A percentile compares a stretch with the other conserved stretches of the same genome.
Evolutionary conservation across 805 yeast genomes (phyloP).

Genomic region (Starmerella stellata): DNA sequence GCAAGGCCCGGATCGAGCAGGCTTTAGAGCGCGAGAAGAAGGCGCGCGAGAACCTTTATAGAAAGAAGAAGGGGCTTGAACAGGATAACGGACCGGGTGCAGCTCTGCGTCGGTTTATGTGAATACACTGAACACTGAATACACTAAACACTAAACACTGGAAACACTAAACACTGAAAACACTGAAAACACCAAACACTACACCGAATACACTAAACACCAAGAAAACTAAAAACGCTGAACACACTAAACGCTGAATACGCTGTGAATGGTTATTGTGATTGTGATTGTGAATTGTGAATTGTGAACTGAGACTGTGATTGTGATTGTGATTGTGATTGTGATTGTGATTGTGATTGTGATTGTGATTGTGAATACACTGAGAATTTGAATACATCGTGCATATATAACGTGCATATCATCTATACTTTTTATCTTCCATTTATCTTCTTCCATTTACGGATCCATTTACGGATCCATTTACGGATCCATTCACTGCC

Average conservation of each 20-base stretch:
- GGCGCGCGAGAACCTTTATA: constrained; percentile 13
- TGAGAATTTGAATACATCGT: no score
- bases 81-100: constrained; percentile 16
- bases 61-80: constrained; percentile 12
- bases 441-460: no score
- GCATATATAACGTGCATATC: no score
- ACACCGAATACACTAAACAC: neutral
- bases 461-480: no score
- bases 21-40: constrained; percentile 55
- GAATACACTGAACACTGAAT: neutral
- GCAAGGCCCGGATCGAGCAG: constrained; percentile 57
- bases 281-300: no score
- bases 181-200: neutral
- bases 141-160: no score
- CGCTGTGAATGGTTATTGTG: no score
- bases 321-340: constrained; percentile 24
- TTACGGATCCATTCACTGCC: no score
- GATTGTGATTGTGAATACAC: constrained; percentile 19
- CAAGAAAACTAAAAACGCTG: neutral
- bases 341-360: constrained; percentile 16
- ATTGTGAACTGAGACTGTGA: constrained; percentile 23
- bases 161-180: neutral
- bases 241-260: no score
- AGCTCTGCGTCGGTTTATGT: constrained; percentile 17
- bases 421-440: no score